Evolutionary conservation across 768 basidiomycete species (phyloP), one percentile per base, ranked within the genome.

Genomic region (Coprinopsis marcescibilis): DNA sequence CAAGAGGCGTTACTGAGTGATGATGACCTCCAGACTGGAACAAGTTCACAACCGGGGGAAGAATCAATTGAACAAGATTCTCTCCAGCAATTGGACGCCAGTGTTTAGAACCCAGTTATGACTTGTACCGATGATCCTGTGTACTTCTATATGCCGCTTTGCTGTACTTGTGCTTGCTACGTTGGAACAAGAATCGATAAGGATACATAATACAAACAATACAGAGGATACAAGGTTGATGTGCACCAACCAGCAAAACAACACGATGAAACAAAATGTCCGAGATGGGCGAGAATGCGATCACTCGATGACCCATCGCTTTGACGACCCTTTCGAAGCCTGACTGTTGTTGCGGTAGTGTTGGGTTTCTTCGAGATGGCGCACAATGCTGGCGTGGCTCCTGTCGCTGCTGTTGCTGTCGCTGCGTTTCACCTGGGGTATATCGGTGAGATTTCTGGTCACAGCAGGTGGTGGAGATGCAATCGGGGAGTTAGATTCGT

Each of bases 1-100:
- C 78, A 83, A 44, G 85, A 83, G 57, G 77, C 81, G 7, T 68
- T 90, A 29, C 60, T 76, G 40, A 79, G 70, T 51, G 87, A 83
- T 55, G 83, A 87, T 53, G 81, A 82, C 49, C 17, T 27, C 14
- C 73, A 72, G 2, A 81, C 83, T 55, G 67, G 77, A 52, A 70
- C 73, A 7, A 50, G 49, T 34, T 51, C 20, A 68, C 72, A 38
- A 72, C 65, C 43, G 72, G 76, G 43, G 20, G 15, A 34, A 43
- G 39, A 26, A 4, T 21, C 15, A 20, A 12, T 13, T 37, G 12
- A n/a, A 23, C n/a, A 35, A 19, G 38, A 40, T 46, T 39, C 30
- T 26, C 30, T 29, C 36, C 32, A 51, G 45, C 25, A n/a, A 32
- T 32, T n/a, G 8, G n/a, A n/a, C n/a, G n/a, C n/a, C n/a, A n/a